These are phyloP conservation scores for Fennellomyces sp. DNA, from an alignment of 371 early-diverging fungal genomes.

Conservation along the genomic window DNA sequence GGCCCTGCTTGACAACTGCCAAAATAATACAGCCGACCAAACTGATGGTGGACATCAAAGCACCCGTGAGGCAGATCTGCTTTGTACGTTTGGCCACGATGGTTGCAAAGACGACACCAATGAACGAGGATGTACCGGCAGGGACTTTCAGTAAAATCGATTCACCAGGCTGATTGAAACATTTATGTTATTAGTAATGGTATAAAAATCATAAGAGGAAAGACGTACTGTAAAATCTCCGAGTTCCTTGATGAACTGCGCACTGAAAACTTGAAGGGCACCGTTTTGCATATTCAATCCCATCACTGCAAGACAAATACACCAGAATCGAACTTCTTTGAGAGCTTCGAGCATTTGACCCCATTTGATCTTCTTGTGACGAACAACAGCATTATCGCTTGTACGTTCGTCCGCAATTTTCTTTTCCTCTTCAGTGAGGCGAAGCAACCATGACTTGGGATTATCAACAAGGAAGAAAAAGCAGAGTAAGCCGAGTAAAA, in stretches of 20 bases:
- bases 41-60: conserved; percentile 7
- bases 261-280: conserved; percentile 12
- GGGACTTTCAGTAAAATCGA: conserved; percentile 13
- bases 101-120: conserved; percentile 9
- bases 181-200: neutral
- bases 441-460: conserved; percentile 7
- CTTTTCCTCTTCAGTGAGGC: conserved; percentile 16
- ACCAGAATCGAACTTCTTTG: conserved; percentile 14
- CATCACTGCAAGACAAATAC: conserved; percentile 7
- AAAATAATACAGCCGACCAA: conserved; percentile 5
- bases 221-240: conserved; percentile 16
- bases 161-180: conserved; percentile 4
- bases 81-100: conserved; percentile 2
- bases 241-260: conserved; percentile 10
- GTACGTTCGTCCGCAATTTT: conserved; percentile 13
- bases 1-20: neutral
- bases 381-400: conserved; percentile 17
- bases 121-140: neutral
- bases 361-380: conserved; percentile 14
- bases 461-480: conserved; percentile 23
- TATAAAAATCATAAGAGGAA: neutral
- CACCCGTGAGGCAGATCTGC: conserved; percentile 11
- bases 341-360: conserved; percentile 21
- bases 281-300: conserved; percentile 19
- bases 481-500: conserved; percentile 11